phyloP scores from a whole-genome alignment of 208 protist species.

The Leishmania turanica region DNA sequence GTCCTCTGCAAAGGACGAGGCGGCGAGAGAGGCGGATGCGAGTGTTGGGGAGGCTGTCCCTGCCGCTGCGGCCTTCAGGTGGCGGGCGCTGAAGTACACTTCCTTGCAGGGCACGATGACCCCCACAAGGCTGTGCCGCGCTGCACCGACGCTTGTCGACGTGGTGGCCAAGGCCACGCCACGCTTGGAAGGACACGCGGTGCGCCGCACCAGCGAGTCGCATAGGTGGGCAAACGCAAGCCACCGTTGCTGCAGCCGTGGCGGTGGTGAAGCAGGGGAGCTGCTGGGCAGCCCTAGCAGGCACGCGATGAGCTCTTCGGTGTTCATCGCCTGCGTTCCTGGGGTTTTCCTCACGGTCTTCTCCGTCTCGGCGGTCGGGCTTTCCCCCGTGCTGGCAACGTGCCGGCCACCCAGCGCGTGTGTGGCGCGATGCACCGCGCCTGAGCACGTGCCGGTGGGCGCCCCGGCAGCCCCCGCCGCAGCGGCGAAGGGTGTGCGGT shows the following conservation, averaged over 20 bases:
- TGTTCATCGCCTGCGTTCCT: background rate
- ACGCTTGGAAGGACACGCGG: background rate
- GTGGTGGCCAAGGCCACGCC: background rate
- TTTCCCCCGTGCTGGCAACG: background rate
- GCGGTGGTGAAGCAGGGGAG: background rate
- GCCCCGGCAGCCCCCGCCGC: background rate
- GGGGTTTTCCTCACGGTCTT: no score
- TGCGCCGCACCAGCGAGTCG: background rate
- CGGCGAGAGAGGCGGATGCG: background rate
- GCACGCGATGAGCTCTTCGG: background rate
- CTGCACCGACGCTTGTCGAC: background rate
- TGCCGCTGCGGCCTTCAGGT: background rate
- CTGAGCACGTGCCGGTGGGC: background rate
- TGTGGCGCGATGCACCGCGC: background rate
- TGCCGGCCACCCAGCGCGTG: background rate
- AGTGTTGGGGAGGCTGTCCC: background rate
- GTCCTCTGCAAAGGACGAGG: background rate
- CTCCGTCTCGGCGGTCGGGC: background rate
- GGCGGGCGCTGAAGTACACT: constrained; percentile 24
- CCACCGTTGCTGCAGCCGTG: constrained; percentile 12
- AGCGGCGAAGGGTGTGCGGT: constrained; percentile 15
- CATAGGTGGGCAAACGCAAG: constrained; percentile 11
- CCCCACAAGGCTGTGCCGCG: background rate
- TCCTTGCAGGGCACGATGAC: constrained; percentile 36
- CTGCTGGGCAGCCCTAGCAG: background rate